Conservation (phyloP, 108 stramenopile species). For the Skeletonema tropicum region DNA sequence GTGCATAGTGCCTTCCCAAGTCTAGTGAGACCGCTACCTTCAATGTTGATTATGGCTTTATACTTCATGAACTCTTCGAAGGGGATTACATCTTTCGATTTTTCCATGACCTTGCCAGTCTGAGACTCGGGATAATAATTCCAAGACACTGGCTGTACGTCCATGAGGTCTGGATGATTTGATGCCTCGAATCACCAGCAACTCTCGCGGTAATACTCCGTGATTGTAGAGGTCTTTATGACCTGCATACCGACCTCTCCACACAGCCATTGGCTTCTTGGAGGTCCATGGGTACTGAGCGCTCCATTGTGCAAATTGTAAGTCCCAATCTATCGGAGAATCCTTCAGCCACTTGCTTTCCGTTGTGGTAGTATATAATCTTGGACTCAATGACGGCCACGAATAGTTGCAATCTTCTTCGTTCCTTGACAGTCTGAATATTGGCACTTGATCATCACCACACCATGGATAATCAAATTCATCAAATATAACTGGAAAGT, state of each 20-base stretch:
- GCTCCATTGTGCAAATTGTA: conserved; percentile 15
- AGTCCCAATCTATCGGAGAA: conserved; percentile 23
- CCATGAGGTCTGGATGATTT: conserved; percentile 20
- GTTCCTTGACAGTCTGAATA: conserved; percentile 23
- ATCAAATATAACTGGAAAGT: conserved; percentile 41
- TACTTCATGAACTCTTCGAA: conserved; percentile 42
- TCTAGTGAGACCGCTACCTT: conserved; percentile 30
- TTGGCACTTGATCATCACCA: conserved; percentile 30
- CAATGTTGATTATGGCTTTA: conserved; percentile 34
- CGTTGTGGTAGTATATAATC: conserved; percentile 24
- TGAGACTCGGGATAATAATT: conserved; percentile 15
- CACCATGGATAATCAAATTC: conserved; percentile 39
- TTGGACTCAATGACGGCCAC: conserved; percentile 37
- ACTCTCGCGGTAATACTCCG: conserved; percentile 24
- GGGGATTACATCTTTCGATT: conserved; percentile 19
- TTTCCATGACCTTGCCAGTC: conserved; percentile 25
- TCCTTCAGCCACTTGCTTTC: conserved; percentile 30
- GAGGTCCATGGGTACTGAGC: conserved; percentile 29
- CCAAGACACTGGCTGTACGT: conserved; percentile 38
- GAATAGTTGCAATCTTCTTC: conserved; percentile 17
- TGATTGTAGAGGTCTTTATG: conserved; percentile 19
- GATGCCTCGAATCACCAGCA: conserved; percentile 21
- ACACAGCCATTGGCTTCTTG: conserved; percentile 38
- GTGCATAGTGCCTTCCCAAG: conserved; percentile 26
- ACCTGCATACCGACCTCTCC: conserved; percentile 36